Evolutionary conservation across 83 land plant species (phyloP), one percentile per base, ranked within the genome.

Genomic region (Thuja plicata): DNA sequence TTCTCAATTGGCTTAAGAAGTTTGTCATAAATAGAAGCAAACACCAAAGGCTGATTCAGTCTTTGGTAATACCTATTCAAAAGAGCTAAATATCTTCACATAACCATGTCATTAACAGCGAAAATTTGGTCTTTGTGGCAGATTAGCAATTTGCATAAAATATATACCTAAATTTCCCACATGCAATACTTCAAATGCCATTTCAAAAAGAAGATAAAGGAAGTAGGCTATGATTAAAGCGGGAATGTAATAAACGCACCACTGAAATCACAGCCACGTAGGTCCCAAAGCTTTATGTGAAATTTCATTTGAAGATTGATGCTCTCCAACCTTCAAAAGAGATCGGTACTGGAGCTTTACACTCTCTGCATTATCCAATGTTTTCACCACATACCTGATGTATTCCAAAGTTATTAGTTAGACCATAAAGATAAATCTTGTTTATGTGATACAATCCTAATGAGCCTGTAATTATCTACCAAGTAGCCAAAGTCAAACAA

Each of bases 311-410:
- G 90, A 88, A 52, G 91, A 50, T 85, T 90, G 89, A 84, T 91
- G 87, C 89, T 94, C 93, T 80, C 92, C 77, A 82, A 94, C 92
- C 83, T 96, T 96, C 45, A 92, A 92, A 24, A 97, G 89, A 13
- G 99, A 97, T 35, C 98, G 96, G 89, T 97, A 96, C 84, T 97
- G 99, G 91, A 97, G 80, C 78, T 97, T 95, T 12, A 97, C 99
- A 91, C 96, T 93, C 91, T 97, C 99, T 78, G 97, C 98, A 89
- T 94, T 97, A 91, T 97, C 99, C 90, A 97, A 74, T 54, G 98
- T 96, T 87, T 95, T 95, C 86, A 97, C 98, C 52, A 97, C 94
- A 89, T 96, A 97, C 99, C 99, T 97, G 91, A 76, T 6, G 34
- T 30, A 55, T 32, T 54, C 9, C 24, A 60, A 34, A 86, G 35